phyloP scores from a whole-genome alignment of 495 filamentous ascomycete genomes.

The Daldinia vernicosa region DNA sequence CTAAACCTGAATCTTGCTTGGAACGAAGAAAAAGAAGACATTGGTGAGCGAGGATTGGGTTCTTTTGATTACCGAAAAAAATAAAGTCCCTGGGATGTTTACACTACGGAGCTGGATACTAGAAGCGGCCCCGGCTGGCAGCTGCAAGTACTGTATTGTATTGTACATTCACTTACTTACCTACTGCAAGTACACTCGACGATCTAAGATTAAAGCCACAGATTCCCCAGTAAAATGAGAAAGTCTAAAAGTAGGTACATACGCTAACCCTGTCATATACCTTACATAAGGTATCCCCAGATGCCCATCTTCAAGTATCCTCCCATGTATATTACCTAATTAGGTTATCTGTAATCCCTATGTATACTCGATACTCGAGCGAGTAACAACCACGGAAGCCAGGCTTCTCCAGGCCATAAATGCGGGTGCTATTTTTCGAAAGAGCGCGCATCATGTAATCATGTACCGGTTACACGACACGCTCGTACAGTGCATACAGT shows the following conservation, averaged over 20 bases:
- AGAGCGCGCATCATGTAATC: slow-evolving; percentile 27
- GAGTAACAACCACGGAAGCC: not conserved
- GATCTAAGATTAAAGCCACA: slow-evolving; percentile 43
- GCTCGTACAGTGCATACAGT: slow-evolving; percentile 16
- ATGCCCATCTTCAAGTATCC: not conserved
- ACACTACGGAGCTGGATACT: slow-evolving; percentile 42
- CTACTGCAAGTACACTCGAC: slow-evolving; percentile 14
- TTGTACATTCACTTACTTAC: not conserved
- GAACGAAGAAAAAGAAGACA: slow-evolving; percentile 28
- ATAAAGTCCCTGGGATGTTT: slow-evolving; percentile 41
- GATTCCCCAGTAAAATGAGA: slow-evolving; percentile 43
- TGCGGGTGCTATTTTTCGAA: slow-evolving; percentile 22
- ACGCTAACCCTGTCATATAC: slow-evolving; percentile 4
- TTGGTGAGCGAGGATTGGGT: slow-evolving; percentile 39
- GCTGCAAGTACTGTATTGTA: slow-evolving; percentile 3
- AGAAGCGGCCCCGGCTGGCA: slow-evolving; percentile 28
- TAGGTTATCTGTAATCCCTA: slow-evolving; percentile 1
- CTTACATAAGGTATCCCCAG: slow-evolving; percentile 1
- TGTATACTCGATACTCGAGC: too few relatives aligned
- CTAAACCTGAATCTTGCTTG: slow-evolving; percentile 37
- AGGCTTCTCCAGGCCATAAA: not conserved
- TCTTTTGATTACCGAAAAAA: slow-evolving; percentile 35
- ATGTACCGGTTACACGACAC: slow-evolving; percentile 9
- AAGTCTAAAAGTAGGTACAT: slow-evolving; percentile 5
- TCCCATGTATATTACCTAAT: slow-evolving; percentile 5